Evolutionary conservation across 768 basidiomycete species (phyloP).

Genomic region (Candolleomyces eurysporus): DNA sequence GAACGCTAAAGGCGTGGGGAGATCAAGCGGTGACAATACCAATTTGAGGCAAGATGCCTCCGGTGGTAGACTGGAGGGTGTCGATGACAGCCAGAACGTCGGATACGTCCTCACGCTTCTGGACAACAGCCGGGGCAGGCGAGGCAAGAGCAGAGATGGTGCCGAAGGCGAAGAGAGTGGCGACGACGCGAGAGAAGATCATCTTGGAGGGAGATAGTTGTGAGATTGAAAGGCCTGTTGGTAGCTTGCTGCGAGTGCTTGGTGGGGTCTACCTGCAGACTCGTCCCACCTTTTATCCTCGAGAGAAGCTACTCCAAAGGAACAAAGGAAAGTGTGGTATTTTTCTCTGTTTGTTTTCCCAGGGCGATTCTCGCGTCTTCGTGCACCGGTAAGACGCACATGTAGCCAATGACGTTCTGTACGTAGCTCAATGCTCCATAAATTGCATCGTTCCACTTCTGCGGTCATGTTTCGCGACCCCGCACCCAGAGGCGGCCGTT

Average conservation of each 20-base stretch:
- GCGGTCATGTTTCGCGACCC: not conserved
- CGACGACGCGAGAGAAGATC: slow-evolving; percentile 1
- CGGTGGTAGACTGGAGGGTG: not conserved
- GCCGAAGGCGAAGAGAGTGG: slow-evolving; percentile 6
- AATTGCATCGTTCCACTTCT: not conserved
- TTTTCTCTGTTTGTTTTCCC: not conserved
- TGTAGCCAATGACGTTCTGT: not conserved
- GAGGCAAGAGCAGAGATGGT: not conserved
- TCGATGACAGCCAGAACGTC: slow-evolving; percentile 5
- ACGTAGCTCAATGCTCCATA: not conserved
- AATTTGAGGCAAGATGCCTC: slow-evolving; percentile 11
- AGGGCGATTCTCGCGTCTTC: not conserved
- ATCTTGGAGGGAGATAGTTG: not conserved
- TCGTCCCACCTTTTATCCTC: not conserved
- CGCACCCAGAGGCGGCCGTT: not conserved
- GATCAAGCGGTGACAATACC: not conserved
- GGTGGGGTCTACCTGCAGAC: not conserved
- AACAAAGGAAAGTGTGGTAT: not conserved
- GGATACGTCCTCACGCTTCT: slow-evolving; percentile 3
- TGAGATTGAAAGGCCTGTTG: not conserved
- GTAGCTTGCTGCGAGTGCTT: not conserved
- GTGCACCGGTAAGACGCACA: not conserved
- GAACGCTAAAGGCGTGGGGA: not conserved
- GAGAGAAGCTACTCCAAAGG: not conserved
- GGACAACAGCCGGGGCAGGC: not conserved